Evolutionary conservation across 768 basidiomycete species (phyloP).

Genomic region (Solioccasus polychromus): DNA sequence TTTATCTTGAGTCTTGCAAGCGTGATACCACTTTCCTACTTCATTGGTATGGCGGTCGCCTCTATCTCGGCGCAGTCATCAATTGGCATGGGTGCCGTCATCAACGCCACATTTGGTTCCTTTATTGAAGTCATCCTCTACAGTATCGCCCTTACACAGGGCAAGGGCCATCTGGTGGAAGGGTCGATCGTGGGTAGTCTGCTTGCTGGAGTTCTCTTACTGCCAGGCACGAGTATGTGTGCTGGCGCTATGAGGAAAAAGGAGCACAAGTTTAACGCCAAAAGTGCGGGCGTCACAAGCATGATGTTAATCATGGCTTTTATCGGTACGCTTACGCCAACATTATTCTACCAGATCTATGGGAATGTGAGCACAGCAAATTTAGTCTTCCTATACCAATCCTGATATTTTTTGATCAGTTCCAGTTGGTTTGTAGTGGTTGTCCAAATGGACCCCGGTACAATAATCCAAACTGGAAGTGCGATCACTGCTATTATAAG

Average conservation of each 20-base stretch:
- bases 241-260: slow-evolving; percentile 85
- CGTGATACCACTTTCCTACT: slow-evolving; percentile 96
- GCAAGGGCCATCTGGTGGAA: slow-evolving; percentile 92
- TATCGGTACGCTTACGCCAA: slow-evolving; percentile 92
- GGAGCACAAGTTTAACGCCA: slow-evolving; percentile 99
- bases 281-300: slow-evolving; percentile 96
- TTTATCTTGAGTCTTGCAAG: slow-evolving; percentile 83
- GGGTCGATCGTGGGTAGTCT: slow-evolving; percentile 95
- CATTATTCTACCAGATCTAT: slow-evolving; percentile 97
- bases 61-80: slow-evolving; percentile 98
- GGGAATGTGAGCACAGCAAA: slow-evolving; percentile 70
- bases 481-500: slow-evolving; percentile 90
- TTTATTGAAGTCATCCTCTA: slow-evolving; percentile 97
- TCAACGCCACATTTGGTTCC: slow-evolving; percentile 99
- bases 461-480: slow-evolving; percentile 60
- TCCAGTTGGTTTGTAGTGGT: slow-evolving; percentile 80
- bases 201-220: slow-evolving; percentile 91
- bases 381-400: not conserved
- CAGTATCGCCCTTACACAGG: slow-evolving; percentile 80
- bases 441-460: slow-evolving; percentile 50
- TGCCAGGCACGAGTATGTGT: slow-evolving; percentile 97
- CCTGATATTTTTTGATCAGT: slow-evolving; percentile 44
- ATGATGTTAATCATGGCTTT: slow-evolving; percentile 99
- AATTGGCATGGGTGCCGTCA: slow-evolving; percentile 99
- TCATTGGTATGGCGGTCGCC: slow-evolving; percentile 99